phyloP scores from a whole-genome alignment of 805 yeast genomes.

The Myxozyma lipomycoides region DNA sequence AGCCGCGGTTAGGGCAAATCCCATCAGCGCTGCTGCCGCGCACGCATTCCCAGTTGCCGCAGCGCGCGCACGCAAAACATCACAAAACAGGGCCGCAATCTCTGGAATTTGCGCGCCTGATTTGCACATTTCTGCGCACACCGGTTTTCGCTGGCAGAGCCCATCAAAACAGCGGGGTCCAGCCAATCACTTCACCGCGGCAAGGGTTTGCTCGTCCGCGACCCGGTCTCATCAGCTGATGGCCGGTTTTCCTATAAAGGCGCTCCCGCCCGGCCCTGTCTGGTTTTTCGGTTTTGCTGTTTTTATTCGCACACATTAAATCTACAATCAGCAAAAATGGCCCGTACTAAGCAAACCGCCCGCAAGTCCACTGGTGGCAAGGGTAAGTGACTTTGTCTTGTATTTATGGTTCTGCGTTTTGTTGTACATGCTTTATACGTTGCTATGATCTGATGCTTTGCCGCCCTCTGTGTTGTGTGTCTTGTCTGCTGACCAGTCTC shows the following conservation, averaged over 20 bases:
- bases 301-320: not conserved
- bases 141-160: not conserved
- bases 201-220: constrained; percentile 12
- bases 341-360: constrained; percentile 85
- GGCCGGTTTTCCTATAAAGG: constrained; percentile 23
- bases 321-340: constrained; percentile 45
- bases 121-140: not conserved
- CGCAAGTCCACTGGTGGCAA: constrained; percentile 90
- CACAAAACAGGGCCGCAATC: constrained; percentile 11
- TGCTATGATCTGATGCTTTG: not conserved
- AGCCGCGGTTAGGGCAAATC: constrained; percentile 20
- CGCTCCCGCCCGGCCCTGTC: constrained; percentile 7
- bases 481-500: not conserved
- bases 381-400: constrained; percentile 27
- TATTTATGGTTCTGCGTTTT: not conserved
- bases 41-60: constrained; percentile 1
- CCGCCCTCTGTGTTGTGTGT: too few relatives aligned
- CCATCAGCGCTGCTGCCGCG: constrained; percentile 14
- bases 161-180: not conserved
- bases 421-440: not conserved
- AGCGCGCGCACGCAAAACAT: not conserved
- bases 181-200: constrained; percentile 5
- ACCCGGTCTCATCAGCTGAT: constrained; percentile 12
- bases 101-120: constrained; percentile 10
- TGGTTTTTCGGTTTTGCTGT: not conserved